Evolutionary conservation across 352 stramenopile genomes (phyloP).

Genomic region (Phytophthora sojae): DNA sequence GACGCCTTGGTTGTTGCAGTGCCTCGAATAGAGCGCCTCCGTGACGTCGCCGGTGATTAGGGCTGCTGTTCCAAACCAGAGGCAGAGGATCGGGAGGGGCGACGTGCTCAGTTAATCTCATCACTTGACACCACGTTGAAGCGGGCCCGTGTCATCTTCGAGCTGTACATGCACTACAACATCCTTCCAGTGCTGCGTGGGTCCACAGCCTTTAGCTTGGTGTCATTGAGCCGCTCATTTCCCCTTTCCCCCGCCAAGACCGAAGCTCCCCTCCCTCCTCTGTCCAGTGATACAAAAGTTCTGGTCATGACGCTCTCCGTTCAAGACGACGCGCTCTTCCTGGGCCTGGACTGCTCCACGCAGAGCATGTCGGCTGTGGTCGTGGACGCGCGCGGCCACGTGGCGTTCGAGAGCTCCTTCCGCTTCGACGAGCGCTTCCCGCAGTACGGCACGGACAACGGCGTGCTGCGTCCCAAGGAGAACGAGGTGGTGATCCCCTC

Average conservation of each 20-base stretch:
- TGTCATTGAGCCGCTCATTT: slow-evolving; percentile 18
- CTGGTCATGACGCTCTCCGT: slow-evolving; percentile 13
- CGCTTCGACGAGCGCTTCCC: slow-evolving; percentile 78
- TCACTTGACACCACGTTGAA: slow-evolving; percentile 1
- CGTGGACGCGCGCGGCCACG: slow-evolving; percentile 39
- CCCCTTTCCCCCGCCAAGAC: slow-evolving; percentile 10
- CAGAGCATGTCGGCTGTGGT: slow-evolving; percentile 87
- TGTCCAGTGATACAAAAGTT: too few species aligned
- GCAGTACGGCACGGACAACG: slow-evolving; percentile 70
- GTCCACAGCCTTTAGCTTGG: neutral
- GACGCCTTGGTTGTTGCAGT: slow-evolving; percentile 21
- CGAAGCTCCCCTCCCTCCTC: neutral
- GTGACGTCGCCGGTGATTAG: slow-evolving; percentile 24
- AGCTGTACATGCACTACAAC: slow-evolving; percentile 13
- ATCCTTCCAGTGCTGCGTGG: neutral
- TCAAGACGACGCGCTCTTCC: slow-evolving; percentile 43
- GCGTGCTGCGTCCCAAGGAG: slow-evolving; percentile 59
- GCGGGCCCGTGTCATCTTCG: slow-evolving; percentile 14
- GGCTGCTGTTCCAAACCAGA: neutral
- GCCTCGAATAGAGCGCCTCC: slow-evolving; percentile 14
- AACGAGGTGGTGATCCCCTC: slow-evolving; percentile 73
- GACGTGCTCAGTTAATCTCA: neutral
- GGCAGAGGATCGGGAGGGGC: too few species aligned
- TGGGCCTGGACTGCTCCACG: slow-evolving; percentile 87
- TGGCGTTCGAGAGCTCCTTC: slow-evolving; percentile 68